Evolutionary conservation across 345 rosid species (phyloP).

Genomic region (Reutealis trisperma): DNA sequence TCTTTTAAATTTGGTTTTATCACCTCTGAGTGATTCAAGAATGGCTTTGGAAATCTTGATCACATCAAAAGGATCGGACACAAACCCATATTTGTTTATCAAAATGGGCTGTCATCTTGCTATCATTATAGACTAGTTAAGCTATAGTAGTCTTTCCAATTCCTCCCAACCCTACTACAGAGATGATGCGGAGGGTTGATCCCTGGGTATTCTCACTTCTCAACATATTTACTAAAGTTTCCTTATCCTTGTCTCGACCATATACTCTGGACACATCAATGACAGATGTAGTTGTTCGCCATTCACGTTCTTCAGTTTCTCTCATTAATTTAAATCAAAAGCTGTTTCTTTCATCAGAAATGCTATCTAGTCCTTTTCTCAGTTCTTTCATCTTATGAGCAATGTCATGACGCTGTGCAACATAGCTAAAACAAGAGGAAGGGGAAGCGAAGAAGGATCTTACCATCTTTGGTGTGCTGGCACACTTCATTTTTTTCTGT

Average conservation of each 20-base stretch:
- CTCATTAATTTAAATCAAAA: not conserved
- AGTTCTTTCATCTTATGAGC: not conserved
- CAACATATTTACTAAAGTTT: not conserved
- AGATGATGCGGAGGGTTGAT: not conserved
- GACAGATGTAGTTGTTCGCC: not conserved
- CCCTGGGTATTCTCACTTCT: not conserved
- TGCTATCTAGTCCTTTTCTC: not conserved
- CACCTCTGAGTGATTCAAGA: not conserved
- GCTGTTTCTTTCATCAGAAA: not conserved
- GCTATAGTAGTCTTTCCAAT: conserved; percentile 13
- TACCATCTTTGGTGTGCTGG: not conserved
- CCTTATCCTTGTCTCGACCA: not conserved
- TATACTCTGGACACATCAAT: not conserved
- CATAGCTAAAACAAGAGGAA: not conserved
- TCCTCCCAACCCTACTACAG: not conserved
- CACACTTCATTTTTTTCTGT: not conserved
- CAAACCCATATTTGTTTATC: conserved; percentile 8
- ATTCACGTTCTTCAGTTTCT: not conserved
- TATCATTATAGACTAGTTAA: not conserved
- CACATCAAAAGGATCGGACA: conserved; percentile 9
- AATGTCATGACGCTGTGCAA: not conserved
- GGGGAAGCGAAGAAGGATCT: not conserved
- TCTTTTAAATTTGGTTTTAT: accelerated
- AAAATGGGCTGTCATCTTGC: not conserved
- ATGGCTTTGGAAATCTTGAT: not conserved